Evolutionary conservation across 108 stramenopile species (phyloP).

Genomic region (Schizochytrium sp.): DNA sequence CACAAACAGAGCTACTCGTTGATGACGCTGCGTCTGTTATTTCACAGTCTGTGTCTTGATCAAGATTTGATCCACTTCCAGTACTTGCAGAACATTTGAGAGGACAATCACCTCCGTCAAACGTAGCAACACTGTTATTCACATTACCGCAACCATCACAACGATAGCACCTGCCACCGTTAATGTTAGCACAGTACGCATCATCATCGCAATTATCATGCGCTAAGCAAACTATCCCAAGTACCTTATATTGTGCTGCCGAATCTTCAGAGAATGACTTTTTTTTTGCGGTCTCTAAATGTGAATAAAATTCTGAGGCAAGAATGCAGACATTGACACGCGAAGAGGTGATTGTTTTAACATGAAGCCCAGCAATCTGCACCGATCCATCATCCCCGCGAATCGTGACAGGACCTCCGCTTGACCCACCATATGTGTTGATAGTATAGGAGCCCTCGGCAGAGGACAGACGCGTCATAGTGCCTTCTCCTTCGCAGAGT

Average conservation of each 20-base stretch:
- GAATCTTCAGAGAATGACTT: neutral
- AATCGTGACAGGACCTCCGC: slow-evolving; percentile 16
- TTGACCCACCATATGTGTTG: slow-evolving; percentile 17
- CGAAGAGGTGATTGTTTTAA: neutral
- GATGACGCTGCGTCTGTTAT: neutral
- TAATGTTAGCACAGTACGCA: slow-evolving; percentile 22
- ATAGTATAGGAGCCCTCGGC: neutral
- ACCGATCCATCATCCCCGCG: neutral
- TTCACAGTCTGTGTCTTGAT: slow-evolving; percentile 19
- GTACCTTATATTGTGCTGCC: neutral
- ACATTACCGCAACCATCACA: slow-evolving; percentile 1
- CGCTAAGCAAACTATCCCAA: slow-evolving; percentile 6
- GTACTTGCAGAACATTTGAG: slow-evolving; percentile 22
- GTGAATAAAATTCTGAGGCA: neutral
- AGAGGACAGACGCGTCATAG: neutral
- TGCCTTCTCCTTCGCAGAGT: slow-evolving; percentile 14
- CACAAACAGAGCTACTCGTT: neutral
- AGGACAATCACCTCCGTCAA: slow-evolving; percentile 37
- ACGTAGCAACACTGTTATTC: neutral
- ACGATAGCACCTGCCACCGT: slow-evolving; percentile 20
- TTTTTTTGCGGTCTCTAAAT: neutral
- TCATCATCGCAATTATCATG: slow-evolving; percentile 43
- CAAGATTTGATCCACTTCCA: neutral
- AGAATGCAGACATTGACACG: slow-evolving; percentile 32
- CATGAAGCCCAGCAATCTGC: slow-evolving; percentile 9